Evolutionary conservation across 176 grass and related monocot species (phyloP).

Genomic region (Oryza punctata): DNA sequence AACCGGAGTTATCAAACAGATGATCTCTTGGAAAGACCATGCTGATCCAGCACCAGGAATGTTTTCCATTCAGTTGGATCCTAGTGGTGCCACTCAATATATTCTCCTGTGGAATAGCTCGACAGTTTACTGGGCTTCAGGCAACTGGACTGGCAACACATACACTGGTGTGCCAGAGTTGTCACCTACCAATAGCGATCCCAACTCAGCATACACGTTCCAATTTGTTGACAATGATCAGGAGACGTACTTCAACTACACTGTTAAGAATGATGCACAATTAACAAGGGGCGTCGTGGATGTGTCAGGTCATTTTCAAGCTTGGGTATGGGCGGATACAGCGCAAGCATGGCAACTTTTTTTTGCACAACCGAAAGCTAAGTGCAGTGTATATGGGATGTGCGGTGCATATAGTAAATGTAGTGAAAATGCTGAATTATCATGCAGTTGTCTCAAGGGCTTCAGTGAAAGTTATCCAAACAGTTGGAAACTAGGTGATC

Average conservation of each 20-base stretch:
- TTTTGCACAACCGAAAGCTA: conserved; percentile 12
- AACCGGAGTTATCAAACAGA: background rate
- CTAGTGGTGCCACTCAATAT: conserved; percentile 30
- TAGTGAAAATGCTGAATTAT: background rate
- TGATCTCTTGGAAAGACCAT: conserved; percentile 46
- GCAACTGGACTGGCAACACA: conserved; percentile 28
- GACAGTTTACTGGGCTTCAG: conserved; percentile 26
- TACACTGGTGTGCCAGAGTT: conserved; percentile 43
- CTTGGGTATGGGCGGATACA: background rate
- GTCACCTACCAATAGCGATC: background rate
- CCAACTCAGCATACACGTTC: conserved; percentile 25
- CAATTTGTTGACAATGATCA: conserved; percentile 36
- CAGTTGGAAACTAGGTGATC: conserved; percentile 29
- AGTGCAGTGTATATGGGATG: conserved; percentile 27
- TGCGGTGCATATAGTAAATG: conserved; percentile 47
- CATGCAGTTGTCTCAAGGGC: conserved; percentile 46
- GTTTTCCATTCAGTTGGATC: conserved; percentile 44
- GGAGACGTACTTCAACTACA: conserved; percentile 41
- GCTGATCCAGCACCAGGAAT: conserved; percentile 44
- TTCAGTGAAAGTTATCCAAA: conserved; percentile 21
- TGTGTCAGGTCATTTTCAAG: background rate
- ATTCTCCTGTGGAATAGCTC: conserved; percentile 27
- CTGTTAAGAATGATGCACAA: background rate
- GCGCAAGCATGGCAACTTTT: conserved; percentile 5
- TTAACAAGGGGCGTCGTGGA: background rate